Base-by-base conservation (phyloP, 2,329 filamentous ascomycete species). In the Aspergillus eucalypticola region DNA sequence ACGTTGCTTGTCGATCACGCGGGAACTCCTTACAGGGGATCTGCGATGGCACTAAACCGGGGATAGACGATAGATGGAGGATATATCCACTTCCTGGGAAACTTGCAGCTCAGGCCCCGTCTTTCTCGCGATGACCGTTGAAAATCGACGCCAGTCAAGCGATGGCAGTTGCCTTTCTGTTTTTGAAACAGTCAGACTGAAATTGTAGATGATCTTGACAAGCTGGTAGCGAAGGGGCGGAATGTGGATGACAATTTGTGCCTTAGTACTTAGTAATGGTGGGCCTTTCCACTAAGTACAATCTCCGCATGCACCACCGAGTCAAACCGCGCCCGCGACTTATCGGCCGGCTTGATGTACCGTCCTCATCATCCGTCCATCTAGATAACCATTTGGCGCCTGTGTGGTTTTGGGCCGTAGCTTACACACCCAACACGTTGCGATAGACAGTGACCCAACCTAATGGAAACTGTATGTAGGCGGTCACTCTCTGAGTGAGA, bases 1-100 rank as follows among this genome's bases (percentile, higher is more conserved):
- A 64, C 59, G 60, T 64, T 62, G 53, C 50, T 52, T 64, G 66
- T 65, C 64, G 64, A 67, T 67, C 66, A 65, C 64, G 66, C 66
- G 64, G 66, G 64, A 66, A 63, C 61, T 66, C 64, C 66, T 67
- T 67, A 66, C 64, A 62, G 62, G 53, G 32, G 66, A 67, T 67
- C 66, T 65, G 57, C 66, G 57, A 27, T 44, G 38, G 55, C 52
- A 58, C 53, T 57, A 56, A 35, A 59, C 58, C 25, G 44, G 44
- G 44, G 23, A 25, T 15, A 49, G 44, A 3, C 25, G 44, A 15
- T 13, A n/a, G 44, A 49, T 49, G 44, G 44, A 49, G 44, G 44
- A 49, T 23, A 8, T 3, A 29, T 49, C 44, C 44, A 49, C 44
- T 25, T 23, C 44, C 11, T 49, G 44, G 21, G 23, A 49, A 23